Percentiles rank a stretch among this genome's conserved stretches.
Evolutionary conservation across 768 basidiomycete species (phyloP).

Genomic region (Psilocybe azurescens): DNA sequence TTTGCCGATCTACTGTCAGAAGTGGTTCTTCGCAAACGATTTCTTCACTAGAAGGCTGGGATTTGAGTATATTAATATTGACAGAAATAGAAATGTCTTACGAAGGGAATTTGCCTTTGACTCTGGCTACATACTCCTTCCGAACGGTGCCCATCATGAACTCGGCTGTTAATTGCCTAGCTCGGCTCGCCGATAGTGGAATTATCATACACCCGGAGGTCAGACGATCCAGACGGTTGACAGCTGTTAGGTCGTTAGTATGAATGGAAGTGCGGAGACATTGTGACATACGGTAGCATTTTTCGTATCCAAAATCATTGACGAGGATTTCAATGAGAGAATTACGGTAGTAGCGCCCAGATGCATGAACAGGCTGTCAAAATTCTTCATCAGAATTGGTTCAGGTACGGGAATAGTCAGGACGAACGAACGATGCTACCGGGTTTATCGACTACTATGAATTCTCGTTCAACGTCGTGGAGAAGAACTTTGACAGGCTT

Average conservation of each 20-base stretch:
- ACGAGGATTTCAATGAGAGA: conserved; percentile 88
- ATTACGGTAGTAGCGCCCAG: conserved; percentile 89
- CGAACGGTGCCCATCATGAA: conserved; percentile 82
- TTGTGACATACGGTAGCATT: conserved; percentile 76
- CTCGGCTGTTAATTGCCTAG: conserved; percentile 75
- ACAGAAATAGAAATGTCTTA: conserved; percentile 43
- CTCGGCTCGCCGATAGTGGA: conserved; percentile 73
- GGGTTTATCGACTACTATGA: conserved; percentile 95
- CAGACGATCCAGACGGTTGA: conserved; percentile 91
- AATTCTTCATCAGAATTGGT: conserved; percentile 11
- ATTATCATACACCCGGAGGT: conserved; percentile 97
- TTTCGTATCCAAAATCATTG: conserved; percentile 80
- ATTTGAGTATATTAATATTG: not conserved
- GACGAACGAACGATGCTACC: conserved; percentile 85
- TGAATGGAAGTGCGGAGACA: conserved; percentile 1
- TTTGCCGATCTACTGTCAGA: conserved; percentile 92
- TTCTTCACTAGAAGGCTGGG: conserved; percentile 59
- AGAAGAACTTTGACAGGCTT: conserved; percentile 81
- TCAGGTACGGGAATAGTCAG: conserved; percentile 18
- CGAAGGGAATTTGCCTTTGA: conserved; percentile 85
- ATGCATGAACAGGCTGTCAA: conserved; percentile 85
- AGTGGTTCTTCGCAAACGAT: conserved; percentile 86
- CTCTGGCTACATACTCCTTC: conserved; percentile 94
- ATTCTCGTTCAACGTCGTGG: conserved; percentile 78
- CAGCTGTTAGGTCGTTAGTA: conserved; percentile 57